A percentile compares a stretch with the other conserved stretches of the same genome.
Evolutionary conservation across 306 rosid species (phyloP).

Genomic region (Trifolium pratense): DNA sequence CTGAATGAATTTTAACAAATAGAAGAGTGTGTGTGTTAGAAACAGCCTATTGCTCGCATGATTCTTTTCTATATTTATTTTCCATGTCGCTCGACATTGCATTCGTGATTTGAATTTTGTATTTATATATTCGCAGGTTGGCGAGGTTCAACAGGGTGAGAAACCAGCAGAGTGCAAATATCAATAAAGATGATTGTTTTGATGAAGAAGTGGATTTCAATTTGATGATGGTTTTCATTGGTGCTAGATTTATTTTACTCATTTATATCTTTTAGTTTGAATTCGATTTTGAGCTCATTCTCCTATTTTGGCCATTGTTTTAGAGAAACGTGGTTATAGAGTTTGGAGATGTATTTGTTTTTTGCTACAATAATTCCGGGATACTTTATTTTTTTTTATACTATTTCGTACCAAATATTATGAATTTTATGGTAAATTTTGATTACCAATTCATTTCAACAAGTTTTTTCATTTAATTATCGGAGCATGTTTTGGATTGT

Average conservation of each 20-base stretch:
- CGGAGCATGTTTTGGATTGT: neutral
- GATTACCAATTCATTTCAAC: neutral
- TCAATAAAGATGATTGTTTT: slow-evolving; percentile 48
- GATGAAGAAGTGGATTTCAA: neutral
- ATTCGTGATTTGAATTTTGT: slow-evolving; percentile 1
- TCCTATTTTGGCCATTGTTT: slow-evolving; percentile 1
- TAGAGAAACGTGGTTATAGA: slow-evolving; percentile 44
- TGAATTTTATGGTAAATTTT: neutral
- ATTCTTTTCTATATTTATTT: neutral
- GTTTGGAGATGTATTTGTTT: neutral
- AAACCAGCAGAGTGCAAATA: slow-evolving; percentile 84
- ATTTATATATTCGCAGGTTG: neutral
- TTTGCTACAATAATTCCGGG: neutral
- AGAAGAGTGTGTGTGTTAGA: too few species aligned
- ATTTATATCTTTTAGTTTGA: slow-evolving; percentile 27
- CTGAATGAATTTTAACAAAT: neutral
- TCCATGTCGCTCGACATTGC: neutral
- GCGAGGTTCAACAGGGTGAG: too few species aligned
- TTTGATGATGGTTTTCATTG: slow-evolving; percentile 1
- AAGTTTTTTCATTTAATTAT: neutral
- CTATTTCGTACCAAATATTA: neutral
- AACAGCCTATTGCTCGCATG: neutral
- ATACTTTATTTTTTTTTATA: neutral
- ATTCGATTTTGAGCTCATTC: slow-evolving; percentile 34
- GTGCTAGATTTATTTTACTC: slow-evolving; percentile 42